Conservation (phyloP, 257 asterid genomes). For the Ligustrum vulgare region DNA sequence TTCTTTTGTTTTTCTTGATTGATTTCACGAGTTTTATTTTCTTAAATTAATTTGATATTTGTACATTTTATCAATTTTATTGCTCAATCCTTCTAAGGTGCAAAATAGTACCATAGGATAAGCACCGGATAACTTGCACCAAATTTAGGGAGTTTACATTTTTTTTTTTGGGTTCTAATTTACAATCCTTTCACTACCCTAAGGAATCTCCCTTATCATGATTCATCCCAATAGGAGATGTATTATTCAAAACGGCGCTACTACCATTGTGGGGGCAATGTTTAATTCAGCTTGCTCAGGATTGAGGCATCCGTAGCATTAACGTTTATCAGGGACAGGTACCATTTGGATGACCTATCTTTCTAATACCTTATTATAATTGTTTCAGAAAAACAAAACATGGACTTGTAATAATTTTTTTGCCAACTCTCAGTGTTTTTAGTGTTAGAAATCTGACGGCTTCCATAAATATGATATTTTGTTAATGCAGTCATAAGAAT, state of each 20-base stretch:
- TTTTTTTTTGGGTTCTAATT: too few species aligned
- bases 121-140: too few species aligned
- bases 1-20: background rate
- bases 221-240: constrained; percentile 59
- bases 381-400: background rate
- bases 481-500: background rate
- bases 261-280: constrained; percentile 98
- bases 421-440: background rate
- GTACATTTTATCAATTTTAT: background rate
- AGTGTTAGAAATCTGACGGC: background rate
- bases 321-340: constrained; percentile 95
- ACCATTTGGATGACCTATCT: constrained; percentile 8
- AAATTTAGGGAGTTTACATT: too few species aligned
- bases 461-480: background rate
- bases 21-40: background rate
- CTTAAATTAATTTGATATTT: background rate
- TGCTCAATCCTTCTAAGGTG: background rate
- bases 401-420: background rate
- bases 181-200: too few species aligned
- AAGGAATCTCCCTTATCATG: constrained; percentile 17
- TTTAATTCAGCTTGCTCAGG: constrained; percentile 81
- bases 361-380: constrained; percentile 14
- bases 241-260: constrained; percentile 94
- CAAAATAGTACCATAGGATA: background rate
- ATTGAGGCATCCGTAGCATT: constrained; percentile 68